Conservation (phyloP, 2,329 filamentous ascomycete species). For the Ambrosiella xylebori region DNA sequence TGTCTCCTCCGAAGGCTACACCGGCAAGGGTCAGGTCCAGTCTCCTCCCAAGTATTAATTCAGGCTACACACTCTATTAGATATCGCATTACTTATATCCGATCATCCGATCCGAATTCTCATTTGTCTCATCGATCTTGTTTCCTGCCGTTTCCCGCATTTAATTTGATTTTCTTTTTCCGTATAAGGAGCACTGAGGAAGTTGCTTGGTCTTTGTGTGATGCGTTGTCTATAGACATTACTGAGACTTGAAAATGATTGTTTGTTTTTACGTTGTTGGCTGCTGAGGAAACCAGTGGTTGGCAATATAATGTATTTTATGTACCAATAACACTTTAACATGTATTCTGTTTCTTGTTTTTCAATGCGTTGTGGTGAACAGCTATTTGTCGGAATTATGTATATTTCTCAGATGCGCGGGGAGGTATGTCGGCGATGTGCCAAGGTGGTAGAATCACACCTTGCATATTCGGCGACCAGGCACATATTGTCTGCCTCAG, state of each 20-base stretch:
- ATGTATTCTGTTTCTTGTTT: background rate
- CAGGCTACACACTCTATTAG: slow-evolving; percentile 3
- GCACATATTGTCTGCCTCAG: background rate
- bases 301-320: background rate
- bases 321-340: background rate
- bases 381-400: background rate
- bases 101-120: background rate
- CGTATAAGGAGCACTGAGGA: too few relatives aligned
- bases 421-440: background rate
- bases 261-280: background rate
- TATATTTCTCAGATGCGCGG: background rate
- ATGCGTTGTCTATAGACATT: background rate
- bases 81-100: slow-evolving; percentile 9
- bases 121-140: slow-evolving; percentile 1
- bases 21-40: slow-evolving; percentile 64
- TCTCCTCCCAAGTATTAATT: slow-evolving; percentile 36
- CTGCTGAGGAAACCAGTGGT: background rate
- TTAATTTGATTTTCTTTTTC: too few relatives aligned
- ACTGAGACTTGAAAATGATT: background rate
- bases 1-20: slow-evolving; percentile 62
- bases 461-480: background rate
- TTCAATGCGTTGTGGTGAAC: background rate
- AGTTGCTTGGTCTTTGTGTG: slow-evolving; percentile 18
- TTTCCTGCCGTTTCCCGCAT: background rate
- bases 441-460: background rate